A percentile compares a stretch with the other conserved stretches of the same genome.
phyloP scores from a whole-genome alignment of 176 grass and related monocot genomes.

The Oryza coarctata region DNA sequence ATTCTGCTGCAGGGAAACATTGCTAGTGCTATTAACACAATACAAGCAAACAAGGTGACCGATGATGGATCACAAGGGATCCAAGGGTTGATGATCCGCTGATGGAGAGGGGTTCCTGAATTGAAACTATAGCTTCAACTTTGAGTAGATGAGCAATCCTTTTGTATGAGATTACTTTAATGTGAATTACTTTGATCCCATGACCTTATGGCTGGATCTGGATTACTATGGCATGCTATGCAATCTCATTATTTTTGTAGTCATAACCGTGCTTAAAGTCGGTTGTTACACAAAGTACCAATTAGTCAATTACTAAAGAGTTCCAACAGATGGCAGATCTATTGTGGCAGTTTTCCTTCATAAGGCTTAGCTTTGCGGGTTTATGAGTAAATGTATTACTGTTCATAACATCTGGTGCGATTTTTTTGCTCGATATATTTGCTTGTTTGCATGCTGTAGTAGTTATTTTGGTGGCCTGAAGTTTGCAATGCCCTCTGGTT shows the following conservation, averaged over 20 bases:
- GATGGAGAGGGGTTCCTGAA: background rate
- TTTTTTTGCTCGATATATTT: background rate
- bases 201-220: conserved; percentile 18
- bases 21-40: conserved; percentile 73
- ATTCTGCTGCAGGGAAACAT: conserved; percentile 62
- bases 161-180: background rate
- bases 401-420: background rate
- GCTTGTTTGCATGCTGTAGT: background rate
- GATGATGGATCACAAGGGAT: conserved; percentile 64
- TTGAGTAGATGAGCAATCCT: conserved; percentile 24
- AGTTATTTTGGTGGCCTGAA: background rate
- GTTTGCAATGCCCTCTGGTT: too few species aligned
- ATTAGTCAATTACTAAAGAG: background rate
- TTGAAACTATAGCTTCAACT: conserved; percentile 15
- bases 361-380: background rate
- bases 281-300: background rate
- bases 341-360: background rate
- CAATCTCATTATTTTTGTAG: conserved; percentile 28
- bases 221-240: background rate
- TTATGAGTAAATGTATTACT: background rate
- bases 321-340: background rate
- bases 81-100: conserved; percentile 62
- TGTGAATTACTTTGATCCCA: background rate
- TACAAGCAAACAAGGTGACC: conserved; percentile 83
- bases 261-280: background rate